These are phyloP conservation scores for Scheffersomyces parashehatae DNA, from an alignment of 1,139 yeast species.

Conservation along the genomic window DNA sequence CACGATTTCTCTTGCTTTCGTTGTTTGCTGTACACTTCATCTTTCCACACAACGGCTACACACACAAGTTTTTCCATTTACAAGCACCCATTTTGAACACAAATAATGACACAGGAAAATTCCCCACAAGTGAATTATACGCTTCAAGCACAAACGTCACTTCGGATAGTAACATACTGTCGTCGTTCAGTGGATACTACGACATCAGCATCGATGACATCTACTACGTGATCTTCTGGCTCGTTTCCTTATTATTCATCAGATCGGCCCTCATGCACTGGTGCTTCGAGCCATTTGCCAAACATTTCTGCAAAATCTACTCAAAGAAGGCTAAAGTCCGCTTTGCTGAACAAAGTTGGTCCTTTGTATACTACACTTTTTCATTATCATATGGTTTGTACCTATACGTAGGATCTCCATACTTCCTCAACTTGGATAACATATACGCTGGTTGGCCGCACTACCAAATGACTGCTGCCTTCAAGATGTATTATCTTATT, in stretches of 20 bases:
- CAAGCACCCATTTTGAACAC: slow-evolving; percentile 43
- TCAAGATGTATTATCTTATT: slow-evolving; percentile 71
- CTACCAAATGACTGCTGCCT: slow-evolving; percentile 43
- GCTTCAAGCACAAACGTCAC: slow-evolving; percentile 6
- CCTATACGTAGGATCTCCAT: slow-evolving; percentile 59
- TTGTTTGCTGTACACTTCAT: slow-evolving; percentile 30
- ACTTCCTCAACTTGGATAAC: slow-evolving; percentile 58
- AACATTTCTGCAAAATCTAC: slow-evolving; percentile 42
- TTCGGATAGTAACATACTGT: not conserved
- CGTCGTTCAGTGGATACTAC: slow-evolving; percentile 25
- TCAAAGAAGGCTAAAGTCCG: slow-evolving; percentile 57
- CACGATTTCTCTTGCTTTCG: slow-evolving; percentile 28
- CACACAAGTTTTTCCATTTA: slow-evolving; percentile 48
- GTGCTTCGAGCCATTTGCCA: slow-evolving; percentile 60
- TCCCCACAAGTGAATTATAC: slow-evolving; percentile 6
- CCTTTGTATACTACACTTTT: slow-evolving; percentile 56
- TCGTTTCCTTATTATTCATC: slow-evolving; percentile 57
- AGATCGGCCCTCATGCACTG: slow-evolving; percentile 63
- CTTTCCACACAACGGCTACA: slow-evolving; percentile 23
- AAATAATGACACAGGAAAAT: slow-evolving; percentile 1
- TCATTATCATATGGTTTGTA: slow-evolving; percentile 61
- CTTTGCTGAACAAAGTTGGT: slow-evolving; percentile 90
- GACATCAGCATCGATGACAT: slow-evolving; percentile 60
- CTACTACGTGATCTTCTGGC: slow-evolving; percentile 56
- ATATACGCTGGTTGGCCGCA: slow-evolving; percentile 82